Conservation (phyloP, 169 alveolate species). For the Neospora caninum region DNA sequence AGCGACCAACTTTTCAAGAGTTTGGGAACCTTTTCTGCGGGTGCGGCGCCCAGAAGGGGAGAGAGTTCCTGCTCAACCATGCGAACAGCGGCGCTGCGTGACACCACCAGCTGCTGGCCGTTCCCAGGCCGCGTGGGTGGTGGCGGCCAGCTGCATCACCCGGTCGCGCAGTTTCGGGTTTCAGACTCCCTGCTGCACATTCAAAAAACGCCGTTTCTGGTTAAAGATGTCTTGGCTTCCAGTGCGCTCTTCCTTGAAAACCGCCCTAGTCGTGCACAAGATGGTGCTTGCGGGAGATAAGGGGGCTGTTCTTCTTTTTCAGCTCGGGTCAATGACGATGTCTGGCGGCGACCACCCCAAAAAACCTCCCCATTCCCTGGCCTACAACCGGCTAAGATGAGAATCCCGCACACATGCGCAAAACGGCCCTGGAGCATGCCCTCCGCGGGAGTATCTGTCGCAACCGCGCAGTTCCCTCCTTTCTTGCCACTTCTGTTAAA, state of each 20-base stretch:
- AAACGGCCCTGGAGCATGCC: neutral
- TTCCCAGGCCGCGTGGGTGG: slow-evolving; percentile 32
- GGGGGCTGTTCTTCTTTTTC: neutral
- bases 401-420: neutral
- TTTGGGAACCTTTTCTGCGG: neutral
- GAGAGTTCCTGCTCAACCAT: slow-evolving; percentile 22
- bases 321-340: neutral
- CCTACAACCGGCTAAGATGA: neutral
- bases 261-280: neutral
- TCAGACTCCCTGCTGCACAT: neutral
- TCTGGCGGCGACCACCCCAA: slow-evolving; percentile 18
- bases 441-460: neutral
- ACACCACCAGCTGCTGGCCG: slow-evolving; percentile 34
- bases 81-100: slow-evolving; percentile 26
- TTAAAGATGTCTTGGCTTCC: neutral
- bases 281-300: neutral
- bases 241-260: neutral
- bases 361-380: neutral
- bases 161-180: neutral
- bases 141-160: slow-evolving; percentile 37
- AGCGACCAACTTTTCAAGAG: neutral
- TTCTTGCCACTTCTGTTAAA: neutral
- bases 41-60: slow-evolving; percentile 9
- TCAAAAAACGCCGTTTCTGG: neutral
- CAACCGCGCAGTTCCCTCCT: neutral